Evolutionary conservation across 1,139 yeast genomes (phyloP).

Genomic region (Sugiyamaella novakii): DNA sequence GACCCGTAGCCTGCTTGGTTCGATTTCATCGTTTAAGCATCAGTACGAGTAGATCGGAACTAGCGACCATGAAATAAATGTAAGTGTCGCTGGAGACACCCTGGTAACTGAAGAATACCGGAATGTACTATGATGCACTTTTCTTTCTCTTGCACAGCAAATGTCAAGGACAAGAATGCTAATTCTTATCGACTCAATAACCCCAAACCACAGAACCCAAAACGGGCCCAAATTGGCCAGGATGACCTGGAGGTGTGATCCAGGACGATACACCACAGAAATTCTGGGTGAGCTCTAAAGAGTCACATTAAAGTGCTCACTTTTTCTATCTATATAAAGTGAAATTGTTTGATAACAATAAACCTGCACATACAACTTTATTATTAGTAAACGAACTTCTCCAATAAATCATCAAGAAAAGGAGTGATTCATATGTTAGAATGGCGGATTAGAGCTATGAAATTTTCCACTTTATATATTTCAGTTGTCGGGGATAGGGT

Average conservation of each 20-base stretch:
- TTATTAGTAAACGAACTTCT: not conserved
- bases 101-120: slow-evolving; percentile 28
- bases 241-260: slow-evolving; percentile 23
- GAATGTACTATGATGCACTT: slow-evolving; percentile 39
- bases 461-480: not conserved
- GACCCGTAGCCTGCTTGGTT: no score
- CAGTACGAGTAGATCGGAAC: no score
- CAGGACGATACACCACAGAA: slow-evolving; percentile 6
- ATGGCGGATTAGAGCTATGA: no score
- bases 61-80: no score
- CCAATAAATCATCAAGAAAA: no score
- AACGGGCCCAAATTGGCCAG: slow-evolving; percentile 27
- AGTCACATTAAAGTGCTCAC: slow-evolving; percentile 9
- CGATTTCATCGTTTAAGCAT: no score
- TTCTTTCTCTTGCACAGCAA: slow-evolving; percentile 20
- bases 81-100: slow-evolving; percentile 40
- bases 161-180: slow-evolving; percentile 9
- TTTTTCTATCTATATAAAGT: not conserved
- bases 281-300: slow-evolving; percentile 10
- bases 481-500: not conserved
- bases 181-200: slow-evolving; percentile 16
- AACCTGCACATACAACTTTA: not conserved
- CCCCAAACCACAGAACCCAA: slow-evolving; percentile 25
- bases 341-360: not conserved
- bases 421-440: no score